Evolutionary conservation across 768 basidiomycete species (phyloP).

Genomic region (Tricholoma hemisulphureum): DNA sequence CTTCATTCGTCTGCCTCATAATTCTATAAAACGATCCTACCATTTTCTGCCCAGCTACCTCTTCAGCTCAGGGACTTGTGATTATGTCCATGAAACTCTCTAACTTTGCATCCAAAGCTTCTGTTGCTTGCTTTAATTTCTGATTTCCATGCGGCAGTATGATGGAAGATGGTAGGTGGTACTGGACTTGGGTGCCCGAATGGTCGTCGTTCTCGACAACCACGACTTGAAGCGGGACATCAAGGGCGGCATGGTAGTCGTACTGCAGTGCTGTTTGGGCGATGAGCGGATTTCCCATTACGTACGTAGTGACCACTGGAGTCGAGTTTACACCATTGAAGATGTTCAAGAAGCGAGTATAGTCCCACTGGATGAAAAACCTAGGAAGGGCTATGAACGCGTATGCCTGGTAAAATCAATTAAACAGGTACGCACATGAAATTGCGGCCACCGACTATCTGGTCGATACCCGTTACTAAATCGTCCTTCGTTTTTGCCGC

Average conservation of each 20-base stretch:
- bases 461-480: not conserved
- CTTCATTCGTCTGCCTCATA: too few species aligned
- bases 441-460: not conserved
- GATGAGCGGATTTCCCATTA: not conserved
- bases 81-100: not conserved
- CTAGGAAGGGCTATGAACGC: not conserved
- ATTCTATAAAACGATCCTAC: too few species aligned
- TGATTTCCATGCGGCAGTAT: not conserved
- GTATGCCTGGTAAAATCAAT: too few species aligned
- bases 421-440: not conserved
- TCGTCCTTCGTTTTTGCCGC: not conserved
- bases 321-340: not conserved
- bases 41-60: not conserved
- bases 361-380: not conserved
- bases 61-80: not conserved
- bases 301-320: not conserved
- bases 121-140: not conserved
- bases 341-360: not conserved
- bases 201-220: not conserved
- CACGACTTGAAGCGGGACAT: not conserved
- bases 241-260: not conserved
- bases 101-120: not conserved
- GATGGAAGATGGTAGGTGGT: not conserved
- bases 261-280: not conserved
- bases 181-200: not conserved